phyloP scores from a whole-genome alignment of 176 grass and related monocot species.

The Paspalum vaginatum region DNA sequence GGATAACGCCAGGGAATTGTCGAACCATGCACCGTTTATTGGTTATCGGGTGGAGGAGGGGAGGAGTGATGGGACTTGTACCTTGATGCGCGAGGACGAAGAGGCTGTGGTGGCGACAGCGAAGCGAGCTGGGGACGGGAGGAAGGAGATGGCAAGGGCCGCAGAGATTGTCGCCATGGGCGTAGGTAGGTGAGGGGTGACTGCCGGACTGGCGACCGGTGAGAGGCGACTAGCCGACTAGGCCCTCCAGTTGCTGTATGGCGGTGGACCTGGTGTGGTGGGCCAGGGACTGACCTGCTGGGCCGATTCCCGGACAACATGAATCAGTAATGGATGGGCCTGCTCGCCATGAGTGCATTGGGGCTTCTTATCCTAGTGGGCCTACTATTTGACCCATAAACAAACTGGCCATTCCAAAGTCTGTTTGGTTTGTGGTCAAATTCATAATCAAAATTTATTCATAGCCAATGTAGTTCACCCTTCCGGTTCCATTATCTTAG shows the following conservation, averaged over 20 bases:
- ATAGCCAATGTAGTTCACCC: too few relatives aligned
- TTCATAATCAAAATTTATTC: too few relatives aligned
- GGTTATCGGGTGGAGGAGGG: background rate
- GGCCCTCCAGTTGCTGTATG: too few relatives aligned
- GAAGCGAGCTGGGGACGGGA: constrained; percentile 21
- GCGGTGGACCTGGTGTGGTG: too few relatives aligned
- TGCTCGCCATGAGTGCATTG: too few relatives aligned
- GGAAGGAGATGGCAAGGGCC: constrained; percentile 45
- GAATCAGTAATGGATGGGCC: background rate
- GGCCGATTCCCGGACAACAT: too few relatives aligned
- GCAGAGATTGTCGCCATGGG: constrained; percentile 61
- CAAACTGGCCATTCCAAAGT: too few relatives aligned
- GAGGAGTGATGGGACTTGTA: background rate
- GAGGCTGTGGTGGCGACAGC: background rate
- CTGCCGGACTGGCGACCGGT: constrained; percentile 36
- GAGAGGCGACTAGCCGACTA: constrained; percentile 19
- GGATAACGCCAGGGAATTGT: background rate
- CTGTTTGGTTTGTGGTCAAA: too few relatives aligned
- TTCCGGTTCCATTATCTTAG: too few relatives aligned
- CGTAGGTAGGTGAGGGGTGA: constrained; percentile 45
- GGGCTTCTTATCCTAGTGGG: constrained; percentile 9
- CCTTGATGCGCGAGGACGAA: constrained; percentile 32
- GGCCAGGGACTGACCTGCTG: too few relatives aligned
- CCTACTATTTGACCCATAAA: background rate
- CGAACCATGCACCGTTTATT: background rate